phyloP scores from a whole-genome alignment of 495 filamentous ascomycete species.

The Talaromyces ruber region DNA sequence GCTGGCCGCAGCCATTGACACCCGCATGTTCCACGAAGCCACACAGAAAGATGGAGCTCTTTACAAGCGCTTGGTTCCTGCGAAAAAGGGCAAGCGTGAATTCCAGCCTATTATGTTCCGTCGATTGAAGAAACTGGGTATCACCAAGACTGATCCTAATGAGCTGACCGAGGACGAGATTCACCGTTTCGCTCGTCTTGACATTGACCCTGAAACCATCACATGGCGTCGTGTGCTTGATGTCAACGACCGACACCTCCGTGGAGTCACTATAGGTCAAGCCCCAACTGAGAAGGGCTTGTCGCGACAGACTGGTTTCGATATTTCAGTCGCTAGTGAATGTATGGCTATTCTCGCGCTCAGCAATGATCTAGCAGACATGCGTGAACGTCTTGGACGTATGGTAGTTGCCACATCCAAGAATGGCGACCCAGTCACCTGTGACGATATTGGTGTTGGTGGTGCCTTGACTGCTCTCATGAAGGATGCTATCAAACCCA shows the following conservation, averaged over 20 bases:
- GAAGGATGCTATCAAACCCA: constrained; percentile 98
- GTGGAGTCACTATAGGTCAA: constrained; percentile 77
- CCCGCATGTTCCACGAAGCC: constrained; percentile 94
- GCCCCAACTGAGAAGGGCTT: constrained; percentile 86
- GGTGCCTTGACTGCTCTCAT: constrained; percentile 90
- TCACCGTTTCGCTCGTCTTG: constrained; percentile 74
- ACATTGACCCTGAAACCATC: constrained; percentile 94
- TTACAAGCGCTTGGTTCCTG: constrained; percentile 81
- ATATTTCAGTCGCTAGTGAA: constrained; percentile 95
- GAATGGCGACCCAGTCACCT: constrained; percentile 84
- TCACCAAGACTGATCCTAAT: constrained; percentile 87
- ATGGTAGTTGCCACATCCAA: constrained; percentile 94
- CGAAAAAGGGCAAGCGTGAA: constrained; percentile 77
- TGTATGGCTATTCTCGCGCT: constrained; percentile 97
- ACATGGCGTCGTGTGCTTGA: constrained; percentile 95
- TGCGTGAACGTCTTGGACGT: constrained; percentile 86
- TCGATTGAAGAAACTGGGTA: constrained; percentile 86
- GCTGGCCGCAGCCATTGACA: constrained; percentile 96
- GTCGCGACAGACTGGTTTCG: constrained; percentile 80
- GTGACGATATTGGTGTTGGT: constrained; percentile 88
- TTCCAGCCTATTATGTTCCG: constrained; percentile 89
- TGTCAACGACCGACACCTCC: constrained; percentile 91
- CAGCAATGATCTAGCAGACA: constrained; percentile 77
- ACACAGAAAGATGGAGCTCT: constrained; percentile 88
- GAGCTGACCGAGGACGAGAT: constrained; percentile 87